phyloP scores from a whole-genome alignment of 2,329 filamentous ascomycete species.

The Cladorrhinum sp. region DNA sequence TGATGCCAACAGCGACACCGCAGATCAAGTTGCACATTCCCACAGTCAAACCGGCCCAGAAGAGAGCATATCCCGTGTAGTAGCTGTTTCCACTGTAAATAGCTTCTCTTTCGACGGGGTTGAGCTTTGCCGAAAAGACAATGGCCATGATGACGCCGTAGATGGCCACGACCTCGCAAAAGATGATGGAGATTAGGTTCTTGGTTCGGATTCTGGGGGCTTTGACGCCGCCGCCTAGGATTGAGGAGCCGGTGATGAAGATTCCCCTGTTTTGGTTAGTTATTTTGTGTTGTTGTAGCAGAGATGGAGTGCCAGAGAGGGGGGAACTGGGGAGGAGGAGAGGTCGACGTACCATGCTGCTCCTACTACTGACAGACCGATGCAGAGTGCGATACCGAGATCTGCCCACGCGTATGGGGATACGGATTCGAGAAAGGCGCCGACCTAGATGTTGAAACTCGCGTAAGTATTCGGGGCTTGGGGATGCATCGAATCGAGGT shows the following conservation, averaged over 20 bases:
- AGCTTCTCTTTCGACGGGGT: conserved; percentile 59
- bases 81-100: conserved; percentile 75
- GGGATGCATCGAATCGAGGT: background rate
- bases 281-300: conserved; percentile 6
- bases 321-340: background rate
- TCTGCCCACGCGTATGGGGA: conserved; percentile 94
- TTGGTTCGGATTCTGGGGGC: conserved; percentile 97
- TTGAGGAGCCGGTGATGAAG: conserved; percentile 96
- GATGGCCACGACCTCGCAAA: conserved; percentile 99
- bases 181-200: conserved; percentile 99
- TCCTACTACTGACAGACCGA: conserved; percentile 92
- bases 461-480: conserved; percentile 28
- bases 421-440: conserved; percentile 88
- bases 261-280: conserved; percentile 69
- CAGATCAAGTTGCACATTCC: conserved; percentile 95
- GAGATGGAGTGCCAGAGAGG: background rate
- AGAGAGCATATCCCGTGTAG: conserved; percentile 92
- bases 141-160: conserved; percentile 99
- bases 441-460: conserved; percentile 56
- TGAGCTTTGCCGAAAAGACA: conserved; percentile 89
- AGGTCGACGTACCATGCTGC: conserved; percentile 77
- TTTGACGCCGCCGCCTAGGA: conserved; percentile 93
- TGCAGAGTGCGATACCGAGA: conserved; percentile 88
- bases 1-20: conserved; percentile 95
- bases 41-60: conserved; percentile 93